Conservation (phyloP, 768 basidiomycete species). For the Ramaria rubella region DNA sequence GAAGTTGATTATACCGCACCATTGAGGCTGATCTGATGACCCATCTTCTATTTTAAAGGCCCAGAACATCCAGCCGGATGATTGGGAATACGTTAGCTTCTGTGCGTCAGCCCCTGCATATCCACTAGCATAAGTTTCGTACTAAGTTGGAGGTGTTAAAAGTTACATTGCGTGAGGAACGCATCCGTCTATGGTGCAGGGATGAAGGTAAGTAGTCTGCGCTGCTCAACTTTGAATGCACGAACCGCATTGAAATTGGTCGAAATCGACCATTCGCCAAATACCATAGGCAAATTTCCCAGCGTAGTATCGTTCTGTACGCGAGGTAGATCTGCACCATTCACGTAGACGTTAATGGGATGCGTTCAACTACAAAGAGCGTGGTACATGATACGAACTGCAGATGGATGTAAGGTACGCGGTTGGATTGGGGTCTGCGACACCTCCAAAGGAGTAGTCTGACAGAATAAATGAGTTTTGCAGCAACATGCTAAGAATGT, state of each 20-base stretch:
- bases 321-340: slow-evolving; percentile 48
- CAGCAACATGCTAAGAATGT: background rate
- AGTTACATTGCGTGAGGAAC: slow-evolving; percentile 6
- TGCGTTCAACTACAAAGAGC: background rate
- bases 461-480: background rate
- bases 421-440: slow-evolving; percentile 54
- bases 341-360: background rate
- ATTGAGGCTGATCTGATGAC: slow-evolving; percentile 46
- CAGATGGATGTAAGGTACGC: slow-evolving; percentile 66
- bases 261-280: slow-evolving; percentile 55
- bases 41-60: slow-evolving; percentile 66
- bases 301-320: slow-evolving; percentile 41
- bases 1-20: slow-evolving; percentile 35
- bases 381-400: slow-evolving; percentile 44
- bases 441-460: slow-evolving; percentile 40
- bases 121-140: background rate
- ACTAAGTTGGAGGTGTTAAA: background rate
- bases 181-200: slow-evolving; percentile 3
- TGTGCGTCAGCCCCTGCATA: slow-evolving; percentile 70
- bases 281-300: slow-evolving; percentile 44
- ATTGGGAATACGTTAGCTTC: slow-evolving; percentile 54
- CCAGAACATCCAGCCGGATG: slow-evolving; percentile 68
- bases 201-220: background rate
- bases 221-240: background rate
- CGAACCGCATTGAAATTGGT: slow-evolving; percentile 55